Percentiles rank a stretch among this genome's conserved stretches.
These are phyloP conservation scores for Verticillium tricorpus DNA, from an alignment of 2,329 filamentous ascomycete genomes.

Conservation along the genomic window DNA sequence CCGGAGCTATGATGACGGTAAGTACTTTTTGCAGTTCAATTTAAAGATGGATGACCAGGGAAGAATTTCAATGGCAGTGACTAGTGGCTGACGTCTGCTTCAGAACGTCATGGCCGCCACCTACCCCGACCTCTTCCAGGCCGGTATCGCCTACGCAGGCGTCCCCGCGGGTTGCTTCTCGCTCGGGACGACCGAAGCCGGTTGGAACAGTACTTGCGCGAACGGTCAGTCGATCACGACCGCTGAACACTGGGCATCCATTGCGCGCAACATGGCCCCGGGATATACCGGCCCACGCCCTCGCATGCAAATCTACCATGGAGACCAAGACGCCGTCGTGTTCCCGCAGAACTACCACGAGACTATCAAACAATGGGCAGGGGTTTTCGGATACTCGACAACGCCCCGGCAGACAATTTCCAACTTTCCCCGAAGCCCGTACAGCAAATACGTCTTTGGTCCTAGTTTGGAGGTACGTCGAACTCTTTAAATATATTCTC, in stretches of 20 bases:
- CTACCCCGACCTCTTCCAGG: slow-evolving; percentile 51
- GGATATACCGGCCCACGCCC: slow-evolving; percentile 44
- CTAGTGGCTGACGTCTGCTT: background rate
- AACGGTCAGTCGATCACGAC: slow-evolving; percentile 40
- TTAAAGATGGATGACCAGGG: background rate
- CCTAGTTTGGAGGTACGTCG: slow-evolving; percentile 19
- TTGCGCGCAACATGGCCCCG: slow-evolving; percentile 43
- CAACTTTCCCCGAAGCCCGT: slow-evolving; percentile 31
- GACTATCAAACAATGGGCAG: slow-evolving; percentile 52
- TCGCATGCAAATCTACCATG: slow-evolving; percentile 55
- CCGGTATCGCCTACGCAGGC: slow-evolving; percentile 46
- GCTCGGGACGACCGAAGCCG: slow-evolving; percentile 32
- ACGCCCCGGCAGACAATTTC: slow-evolving; percentile 22
- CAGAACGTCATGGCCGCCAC: slow-evolving; percentile 44
- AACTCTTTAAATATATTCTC: background rate
- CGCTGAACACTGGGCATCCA: slow-evolving; percentile 34
- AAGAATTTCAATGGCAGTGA: no score
- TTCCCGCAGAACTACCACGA: slow-evolving; percentile 51
- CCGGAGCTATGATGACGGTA: slow-evolving; percentile 49
- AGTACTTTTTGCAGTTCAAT: background rate
- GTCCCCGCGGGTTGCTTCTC: slow-evolving; percentile 53
- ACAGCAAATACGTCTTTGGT: slow-evolving; percentile 34
- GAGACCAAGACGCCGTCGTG: slow-evolving; percentile 44
- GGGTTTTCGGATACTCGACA: slow-evolving; percentile 37
- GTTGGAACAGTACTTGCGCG: slow-evolving; percentile 53